Base-by-base conservation (phyloP, 768 basidiomycete genomes). In the Udeniomyces megalosporus region DNA sequence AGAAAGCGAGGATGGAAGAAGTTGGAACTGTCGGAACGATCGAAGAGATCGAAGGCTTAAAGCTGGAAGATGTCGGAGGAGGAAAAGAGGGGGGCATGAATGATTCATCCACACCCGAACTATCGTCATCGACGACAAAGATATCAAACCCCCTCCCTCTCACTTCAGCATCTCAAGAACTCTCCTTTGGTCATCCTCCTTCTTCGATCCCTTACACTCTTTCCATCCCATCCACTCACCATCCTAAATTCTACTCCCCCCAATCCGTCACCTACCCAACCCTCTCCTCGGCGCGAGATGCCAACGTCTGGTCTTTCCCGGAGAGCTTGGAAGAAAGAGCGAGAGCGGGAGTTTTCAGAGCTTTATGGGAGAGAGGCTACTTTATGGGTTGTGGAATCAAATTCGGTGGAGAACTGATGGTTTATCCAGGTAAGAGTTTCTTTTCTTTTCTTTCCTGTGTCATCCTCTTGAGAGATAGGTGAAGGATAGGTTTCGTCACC, bases 331-430 rank as follows among this genome's bases (percentile, higher is more conserved):
- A 77, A 46, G 84, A 93, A 70, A 78, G 80, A 3, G 88, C 90
- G 12, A 78, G 82, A 59, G 90, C 86, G 66, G 82, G 78, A 11
- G 84, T 90, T 11, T 93, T 90, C 71, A 78, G 79, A 48, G 82
- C 82, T 66, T 71, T 95, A 14, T 88, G 86, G 85, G 81, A 83
- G 65, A 80, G 84, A 73, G 88, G 87, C 0, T 83, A 84, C 71
- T 95, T 81, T 71, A 80, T 95, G 81, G 91, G 91, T 51, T 81
- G 81, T 0, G 92, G 91, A 0, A 82, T 92, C 73, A 86, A 85
- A 72, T 99, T 99, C 70, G 95, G 95, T 6, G 92, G 91, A 1
- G 91, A 97, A 69, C 96, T 89, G 73, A 75, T 99, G 48, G 86
- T 96, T 1, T 99, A 99, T 74, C 95, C 95, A 56, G 93, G 93